These are phyloP conservation scores for Raffaelea albimanens DNA, from an alignment of 2,329 filamentous ascomycete species.

Conservation along the genomic window DNA sequence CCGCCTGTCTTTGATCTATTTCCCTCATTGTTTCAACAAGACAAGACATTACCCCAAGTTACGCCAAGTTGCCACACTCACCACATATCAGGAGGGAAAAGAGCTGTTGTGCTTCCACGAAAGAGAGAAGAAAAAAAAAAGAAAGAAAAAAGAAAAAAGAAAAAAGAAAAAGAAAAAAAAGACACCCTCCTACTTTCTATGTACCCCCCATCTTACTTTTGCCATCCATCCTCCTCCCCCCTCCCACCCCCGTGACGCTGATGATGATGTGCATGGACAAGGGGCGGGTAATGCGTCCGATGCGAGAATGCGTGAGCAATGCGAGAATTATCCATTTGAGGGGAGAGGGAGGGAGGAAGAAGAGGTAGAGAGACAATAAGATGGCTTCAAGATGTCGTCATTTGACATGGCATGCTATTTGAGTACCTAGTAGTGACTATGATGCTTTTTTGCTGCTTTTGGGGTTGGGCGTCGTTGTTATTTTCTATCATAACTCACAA, in stretches of 20 bases:
- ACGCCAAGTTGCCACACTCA: background rate
- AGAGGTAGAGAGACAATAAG: too few relatives aligned
- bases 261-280: background rate
- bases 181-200: too few relatives aligned
- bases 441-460: background rate
- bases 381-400: too few relatives aligned
- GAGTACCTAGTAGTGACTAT: too few relatives aligned
- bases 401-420: too few relatives aligned
- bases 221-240: background rate
- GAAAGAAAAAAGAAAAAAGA: too few relatives aligned
- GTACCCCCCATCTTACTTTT: background rate
- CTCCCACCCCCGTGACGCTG: background rate
- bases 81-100: background rate
- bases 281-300: background rate
- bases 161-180: too few relatives aligned
- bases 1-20: background rate
- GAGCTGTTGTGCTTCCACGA: background rate
- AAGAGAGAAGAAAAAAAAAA: too few relatives aligned
- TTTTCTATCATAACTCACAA: background rate
- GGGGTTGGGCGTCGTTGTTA: too few relatives aligned
- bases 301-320: too few relatives aligned
- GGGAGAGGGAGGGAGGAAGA: too few relatives aligned
- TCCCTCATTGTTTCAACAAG: background rate
- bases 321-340: too few relatives aligned
- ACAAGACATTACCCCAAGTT: background rate